Evolutionary conservation across 1,284 basidiomycete species (phyloP).

Genomic region (Hymenochaete sp.): DNA sequence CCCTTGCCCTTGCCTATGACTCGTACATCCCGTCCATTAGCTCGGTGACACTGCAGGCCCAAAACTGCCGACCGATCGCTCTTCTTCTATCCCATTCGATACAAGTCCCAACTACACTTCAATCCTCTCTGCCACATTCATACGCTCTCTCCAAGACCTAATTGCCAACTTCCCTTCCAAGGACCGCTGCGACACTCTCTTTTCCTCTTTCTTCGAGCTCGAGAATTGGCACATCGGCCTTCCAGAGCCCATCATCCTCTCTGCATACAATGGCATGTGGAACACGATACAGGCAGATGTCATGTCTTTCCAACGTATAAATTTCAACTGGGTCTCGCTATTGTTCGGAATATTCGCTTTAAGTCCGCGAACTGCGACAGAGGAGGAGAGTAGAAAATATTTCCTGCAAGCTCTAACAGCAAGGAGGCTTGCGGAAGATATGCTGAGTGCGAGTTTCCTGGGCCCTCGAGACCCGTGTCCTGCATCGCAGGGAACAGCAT

Average conservation of each 20-base stretch:
- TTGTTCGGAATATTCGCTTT: constrained; percentile 40
- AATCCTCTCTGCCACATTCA: constrained; percentile 21
- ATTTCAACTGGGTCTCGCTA: constrained; percentile 42
- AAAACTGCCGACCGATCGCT: constrained; percentile 16
- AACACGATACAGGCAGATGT: constrained; percentile 30
- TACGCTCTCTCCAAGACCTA: constrained; percentile 30
- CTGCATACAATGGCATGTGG: constrained; percentile 38
- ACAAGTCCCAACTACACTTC: constrained; percentile 13
- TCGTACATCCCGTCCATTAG: constrained; percentile 12
- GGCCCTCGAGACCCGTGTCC: constrained; percentile 21
- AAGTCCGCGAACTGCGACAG: constrained; percentile 25
- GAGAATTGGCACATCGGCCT: constrained; percentile 45
- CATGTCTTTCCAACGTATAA: constrained; percentile 29
- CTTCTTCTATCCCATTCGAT: constrained; percentile 7
- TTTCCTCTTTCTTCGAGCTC: constrained; percentile 35
- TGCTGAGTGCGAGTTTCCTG: constrained; percentile 32
- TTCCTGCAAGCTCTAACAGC: constrained; percentile 38
- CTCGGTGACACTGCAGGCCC: constrained; percentile 23
- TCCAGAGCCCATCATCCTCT: constrained; percentile 39
- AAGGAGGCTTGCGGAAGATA: constrained; percentile 38
- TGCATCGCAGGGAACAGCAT: constrained; percentile 32
- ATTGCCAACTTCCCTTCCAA: constrained; percentile 33
- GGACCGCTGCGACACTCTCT: constrained; percentile 27
- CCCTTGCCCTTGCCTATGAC: not conserved
- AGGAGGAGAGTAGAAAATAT: constrained; percentile 29